Evolutionary conservation across 2,329 filamentous ascomycete genomes (phyloP), one percentile per base, ranked within the genome.

Genomic region (Chaetothyriales sp.): DNA sequence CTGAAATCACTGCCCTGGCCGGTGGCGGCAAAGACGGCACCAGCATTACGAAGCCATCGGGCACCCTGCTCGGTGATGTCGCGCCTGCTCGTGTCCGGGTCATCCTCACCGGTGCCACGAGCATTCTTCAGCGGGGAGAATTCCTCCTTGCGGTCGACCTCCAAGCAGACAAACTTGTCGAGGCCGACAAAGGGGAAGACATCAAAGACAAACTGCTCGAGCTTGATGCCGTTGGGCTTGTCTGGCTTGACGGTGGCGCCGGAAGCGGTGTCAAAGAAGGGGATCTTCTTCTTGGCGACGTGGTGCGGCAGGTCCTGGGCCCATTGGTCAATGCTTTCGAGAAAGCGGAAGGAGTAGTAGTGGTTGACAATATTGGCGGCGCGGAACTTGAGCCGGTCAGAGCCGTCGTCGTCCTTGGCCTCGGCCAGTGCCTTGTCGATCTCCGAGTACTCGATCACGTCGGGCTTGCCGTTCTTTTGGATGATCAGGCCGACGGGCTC

Each of bases 321-420:
- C 86, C 88, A 95, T 62, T 81, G 73, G 53, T 92, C 89, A 62
- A 95, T 95, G 58, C 81, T 84, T 69, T 95, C 85, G 47, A 98
- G 78, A 78, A 95, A 97, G 60, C 78, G 74, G 76, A 89, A 90
- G 46, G 88, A 94, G 75, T 98, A 98, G 80, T 97, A 98, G 77
- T 98, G 92, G 77, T 98, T 98, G 73, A 98, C 92, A 62, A 98
- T 98, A 75, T 98, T 98, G 65, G 90, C 92, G 53, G 92, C 90
- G 56, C 92, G 85, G 82, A 95, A 97, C 71, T 90, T 94, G 66
- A 98, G 82, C 50, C 95, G 76, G 53, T 80, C 82, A 2, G 80
- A 75, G 63, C 95, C 82, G 66, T 98, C 92, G 64, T 94, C 82
- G 66, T 98, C 92, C 66, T 83, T 80, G 59, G 89, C 90, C 70